Evolutionary conservation across 2,329 filamentous ascomycete species (phyloP), one percentile per base, ranked within the genome.

Genomic region (Hymenotorrendiella dingleyae): DNA sequence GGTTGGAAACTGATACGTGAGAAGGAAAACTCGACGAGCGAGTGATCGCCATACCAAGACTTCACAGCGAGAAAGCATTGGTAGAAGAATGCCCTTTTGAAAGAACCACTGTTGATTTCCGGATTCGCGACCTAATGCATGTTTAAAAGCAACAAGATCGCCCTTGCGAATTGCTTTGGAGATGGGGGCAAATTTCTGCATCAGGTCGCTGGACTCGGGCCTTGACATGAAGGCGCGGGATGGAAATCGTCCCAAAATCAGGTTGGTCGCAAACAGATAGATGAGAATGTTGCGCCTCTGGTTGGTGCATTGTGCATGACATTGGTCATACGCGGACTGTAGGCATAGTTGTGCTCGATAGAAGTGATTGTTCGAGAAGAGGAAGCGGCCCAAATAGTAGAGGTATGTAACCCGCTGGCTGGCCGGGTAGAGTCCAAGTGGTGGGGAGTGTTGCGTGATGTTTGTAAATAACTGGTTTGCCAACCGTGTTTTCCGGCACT

Each of bases 301-400:
- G 28, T 76, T 78, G 45, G 78, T 74, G 52, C 86, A 85, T 61
- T 91, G 80, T 34, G 82, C 68, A 48, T 79, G 76, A 52, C 86
- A 86, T 63, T 94, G 83, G 38, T 82, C 67, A 63, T 94, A 96
- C 3, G 91, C 87, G 20, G 82, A 74, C 57, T 94, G 78, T 6
- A 96, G 70, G 26, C 84, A 87, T 36, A 79, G 70, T 40, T 83
- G 78, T 0, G 90, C 88, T 20, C 85, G 81, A 48, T 78, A 79
- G 63, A 88, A 95, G 60, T 94, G 83, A 53, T 81, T 84, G 62
- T 87, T 90, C 50, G 86, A 80, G 62, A 94, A 88, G 58, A 90
- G 80, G 65, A 91, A 96, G 45, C 89, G 83, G 14, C 91, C 91
- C 5, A 97, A 81, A 61, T 95, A 95, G 67, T 95, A 96, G 11